These are phyloP conservation scores for Centaurea solstitialis DNA, from an alignment of 129 eudicot genomes.

Conservation along the genomic window DNA sequence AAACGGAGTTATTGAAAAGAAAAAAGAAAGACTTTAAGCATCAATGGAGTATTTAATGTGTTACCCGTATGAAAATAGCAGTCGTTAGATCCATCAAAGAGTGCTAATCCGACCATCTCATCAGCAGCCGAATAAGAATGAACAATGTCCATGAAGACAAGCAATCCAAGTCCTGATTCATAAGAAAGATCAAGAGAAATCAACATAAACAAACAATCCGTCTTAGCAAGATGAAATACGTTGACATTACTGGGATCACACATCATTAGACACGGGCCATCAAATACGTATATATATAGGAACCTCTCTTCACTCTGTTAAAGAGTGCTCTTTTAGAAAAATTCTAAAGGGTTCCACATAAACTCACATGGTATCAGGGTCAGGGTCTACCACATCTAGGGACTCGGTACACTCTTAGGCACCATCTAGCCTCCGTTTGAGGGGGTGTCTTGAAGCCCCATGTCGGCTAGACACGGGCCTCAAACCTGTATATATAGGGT, in stretches of 20 bases:
- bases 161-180: constrained; percentile 75
- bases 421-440: background rate
- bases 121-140: constrained; percentile 99
- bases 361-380: background rate
- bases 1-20: too few species aligned
- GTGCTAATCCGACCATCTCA: constrained; percentile 95
- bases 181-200: background rate
- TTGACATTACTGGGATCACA: background rate
- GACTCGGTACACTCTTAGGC: background rate
- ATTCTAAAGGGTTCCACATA: background rate
- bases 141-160: constrained; percentile 88
- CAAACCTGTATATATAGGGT: background rate
- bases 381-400: background rate
- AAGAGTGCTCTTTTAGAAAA: background rate
- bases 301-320: background rate
- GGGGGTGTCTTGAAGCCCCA: background rate
- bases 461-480: background rate
- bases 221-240: background rate
- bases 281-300: background rate
- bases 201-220: background rate
- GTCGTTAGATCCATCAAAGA: constrained; percentile 95
- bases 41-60: background rate
- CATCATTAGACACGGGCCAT: background rate
- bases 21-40: background rate
- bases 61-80: constrained; percentile 95